These are phyloP conservation scores for Setomelanomma holmii DNA, from an alignment of 2,329 filamentous ascomycete species.

Conservation along the genomic window DNA sequence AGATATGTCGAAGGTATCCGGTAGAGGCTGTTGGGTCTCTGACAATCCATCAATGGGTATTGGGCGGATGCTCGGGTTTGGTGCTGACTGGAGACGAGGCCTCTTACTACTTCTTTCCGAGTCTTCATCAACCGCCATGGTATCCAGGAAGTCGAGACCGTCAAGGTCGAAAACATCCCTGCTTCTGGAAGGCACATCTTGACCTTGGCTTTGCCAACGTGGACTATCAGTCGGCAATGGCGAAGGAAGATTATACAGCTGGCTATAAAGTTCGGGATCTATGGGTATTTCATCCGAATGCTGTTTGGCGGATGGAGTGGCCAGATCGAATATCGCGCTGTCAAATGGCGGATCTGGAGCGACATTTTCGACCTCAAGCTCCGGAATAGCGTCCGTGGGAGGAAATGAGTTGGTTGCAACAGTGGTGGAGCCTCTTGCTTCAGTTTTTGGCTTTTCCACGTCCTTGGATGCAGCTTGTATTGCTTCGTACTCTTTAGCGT, in stretches of 20 bases:
- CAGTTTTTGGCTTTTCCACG: background rate
- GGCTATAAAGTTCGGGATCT: background rate
- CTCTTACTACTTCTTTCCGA: background rate
- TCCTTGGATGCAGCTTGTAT: background rate
- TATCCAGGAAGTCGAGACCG: background rate
- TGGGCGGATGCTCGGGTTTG: background rate
- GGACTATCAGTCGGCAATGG: background rate
- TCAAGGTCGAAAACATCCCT: background rate
- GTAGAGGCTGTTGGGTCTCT: background rate
- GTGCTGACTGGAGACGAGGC: background rate
- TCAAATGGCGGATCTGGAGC: background rate
- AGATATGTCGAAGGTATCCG: background rate
- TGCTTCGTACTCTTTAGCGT: conserved; percentile 31
- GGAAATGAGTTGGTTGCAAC: background rate
- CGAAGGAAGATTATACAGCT: conserved; percentile 1
- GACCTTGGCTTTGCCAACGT: background rate
- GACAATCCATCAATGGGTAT: background rate
- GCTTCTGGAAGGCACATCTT: background rate
- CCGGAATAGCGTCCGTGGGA: background rate
- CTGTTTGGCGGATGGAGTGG: background rate
- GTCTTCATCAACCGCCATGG: background rate
- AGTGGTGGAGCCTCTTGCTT: background rate
- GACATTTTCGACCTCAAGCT: background rate
- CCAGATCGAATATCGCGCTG: background rate
- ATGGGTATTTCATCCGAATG: background rate